Evolutionary conservation across 2,329 filamentous ascomycete genomes (phyloP), one percentile per base, ranked within the genome.

Genomic region (Peltaster fructicola): DNA sequence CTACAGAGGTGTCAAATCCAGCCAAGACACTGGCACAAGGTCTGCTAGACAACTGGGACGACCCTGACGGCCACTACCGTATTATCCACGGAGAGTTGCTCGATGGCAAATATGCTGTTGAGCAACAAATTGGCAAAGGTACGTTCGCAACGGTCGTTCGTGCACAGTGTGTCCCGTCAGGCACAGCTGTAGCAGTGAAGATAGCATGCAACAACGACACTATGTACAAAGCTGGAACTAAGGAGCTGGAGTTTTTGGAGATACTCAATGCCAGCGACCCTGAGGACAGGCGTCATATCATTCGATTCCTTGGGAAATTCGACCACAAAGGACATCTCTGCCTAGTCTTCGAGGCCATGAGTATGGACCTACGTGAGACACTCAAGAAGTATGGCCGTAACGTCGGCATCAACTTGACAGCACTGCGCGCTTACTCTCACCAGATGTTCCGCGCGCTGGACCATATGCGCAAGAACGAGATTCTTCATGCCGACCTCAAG

Each of bases 71-170:
- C 5, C 95, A 95, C 49, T 98, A 95, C 61, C 90, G 88, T 52
- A 73, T 93, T 30, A 81, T 90, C 29, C 71, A 82, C 19, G 84
- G 85, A 43, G 88, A 98, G 56, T 58, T 95, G 25, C 63, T 98
- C 34, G 78, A 91, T 39, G 73, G 73, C 15, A 76, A 82, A 16
- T 95, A 95, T 50, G 79, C 88, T 46, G 71, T 98, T 15, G 76
- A 85, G 48, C 71, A 84, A 30, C 74, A 74, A 25, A 63, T 98
- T 12, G 88, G 88, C 35, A 82, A 80, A 51, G 88, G 88, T 40
- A 92, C 93, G 65, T 98, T 93, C 49, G 91, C 88, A 0, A 82
- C 81, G 6, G 88, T 98, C n/a, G 81, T 88, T 26, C 73, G 81
- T 35, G 88, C 88, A 12, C 65, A 69, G 34, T 84, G 93, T 50